Percentiles rank a stretch among this genome's conserved stretches.
phyloP scores from a whole-genome alignment of 352 stramenopile species.

The Phytophthora colocasiae region DNA sequence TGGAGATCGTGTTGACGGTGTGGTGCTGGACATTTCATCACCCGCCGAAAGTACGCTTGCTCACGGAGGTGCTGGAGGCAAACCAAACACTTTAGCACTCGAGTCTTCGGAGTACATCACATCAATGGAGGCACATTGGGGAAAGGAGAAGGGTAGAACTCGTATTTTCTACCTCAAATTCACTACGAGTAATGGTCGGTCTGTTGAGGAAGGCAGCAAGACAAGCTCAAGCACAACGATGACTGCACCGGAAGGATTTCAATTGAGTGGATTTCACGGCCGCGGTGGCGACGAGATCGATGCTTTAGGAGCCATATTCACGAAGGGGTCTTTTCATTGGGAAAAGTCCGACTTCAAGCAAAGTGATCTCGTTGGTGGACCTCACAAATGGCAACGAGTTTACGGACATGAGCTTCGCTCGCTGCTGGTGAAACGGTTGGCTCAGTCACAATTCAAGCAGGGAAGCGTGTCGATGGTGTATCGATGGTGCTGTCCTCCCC shows the following conservation, averaged over 20 bases:
- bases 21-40: slow-evolving; percentile 40
- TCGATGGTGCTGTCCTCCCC: slow-evolving; percentile 29
- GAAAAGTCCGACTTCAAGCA: slow-evolving; percentile 8
- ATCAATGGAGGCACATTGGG: slow-evolving; percentile 53
- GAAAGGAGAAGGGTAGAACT: slow-evolving; percentile 41
- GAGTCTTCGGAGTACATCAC: slow-evolving; percentile 50
- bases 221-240: slow-evolving; percentile 41
- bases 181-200: slow-evolving; percentile 39
- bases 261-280: slow-evolving; percentile 59
- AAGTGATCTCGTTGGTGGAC: slow-evolving; percentile 37
- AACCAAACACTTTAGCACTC: slow-evolving; percentile 38
- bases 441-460: slow-evolving; percentile 39
- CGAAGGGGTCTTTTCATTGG: neutral
- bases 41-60: slow-evolving; percentile 42
- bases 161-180: slow-evolving; percentile 56
- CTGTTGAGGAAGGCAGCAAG: slow-evolving; percentile 32
- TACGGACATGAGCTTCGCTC: slow-evolving; percentile 25
- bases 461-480: slow-evolving; percentile 38
- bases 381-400: slow-evolving; percentile 41
- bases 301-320: slow-evolving; percentile 43
- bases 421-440: slow-evolving; percentile 23
- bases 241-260: slow-evolving; percentile 45
- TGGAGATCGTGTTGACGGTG: slow-evolving; percentile 38
- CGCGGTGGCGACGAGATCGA: slow-evolving; percentile 42
- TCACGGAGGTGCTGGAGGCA: slow-evolving; percentile 50